Conservation (phyloP, 1,139 yeast genomes). For the Yamadazyma oceani region DNA sequence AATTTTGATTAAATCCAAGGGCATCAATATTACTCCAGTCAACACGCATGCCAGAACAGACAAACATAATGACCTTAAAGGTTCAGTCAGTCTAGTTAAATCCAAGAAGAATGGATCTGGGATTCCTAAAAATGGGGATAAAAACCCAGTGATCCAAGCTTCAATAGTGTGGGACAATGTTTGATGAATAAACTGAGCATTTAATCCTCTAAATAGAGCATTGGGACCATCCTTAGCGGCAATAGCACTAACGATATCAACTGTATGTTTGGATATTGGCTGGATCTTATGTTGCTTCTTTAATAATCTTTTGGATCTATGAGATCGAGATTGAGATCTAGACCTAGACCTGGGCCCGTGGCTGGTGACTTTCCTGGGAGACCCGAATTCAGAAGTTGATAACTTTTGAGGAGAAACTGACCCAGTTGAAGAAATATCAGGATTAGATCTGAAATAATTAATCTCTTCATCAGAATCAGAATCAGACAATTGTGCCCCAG, state of each 20-base stretch:
- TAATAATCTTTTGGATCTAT: slow-evolving; percentile 2
- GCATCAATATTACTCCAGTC: slow-evolving; percentile 77
- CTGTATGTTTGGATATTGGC: slow-evolving; percentile 65
- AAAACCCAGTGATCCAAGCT: slow-evolving; percentile 88
- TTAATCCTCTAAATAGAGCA: slow-evolving; percentile 84
- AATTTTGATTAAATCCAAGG: slow-evolving; percentile 78
- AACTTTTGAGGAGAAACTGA: neutral
- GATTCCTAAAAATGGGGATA: slow-evolving; percentile 78
- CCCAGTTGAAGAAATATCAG: slow-evolving; percentile 3
- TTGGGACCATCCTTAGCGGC: slow-evolving; percentile 76
- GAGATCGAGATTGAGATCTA: neutral
- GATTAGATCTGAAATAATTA: slow-evolving; percentile 48
- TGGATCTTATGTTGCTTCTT: slow-evolving; percentile 37
- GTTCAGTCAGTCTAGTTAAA: slow-evolving; percentile 77
- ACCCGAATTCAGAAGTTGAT: neutral
- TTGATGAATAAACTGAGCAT: slow-evolving; percentile 78
- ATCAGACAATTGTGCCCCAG: slow-evolving; percentile 12
- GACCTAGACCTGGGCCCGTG: neutral
- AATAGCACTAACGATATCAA: slow-evolving; percentile 70
- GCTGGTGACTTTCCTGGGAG: neutral
- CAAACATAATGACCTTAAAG: slow-evolving; percentile 63
- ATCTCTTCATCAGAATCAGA: slow-evolving; percentile 47
- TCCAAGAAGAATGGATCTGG: slow-evolving; percentile 91
- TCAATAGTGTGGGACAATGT: slow-evolving; percentile 77
- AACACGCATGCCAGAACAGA: slow-evolving; percentile 71